Conservation (phyloP, 2,329 filamentous ascomycete species). For the Monosporascus sp. region DNA sequence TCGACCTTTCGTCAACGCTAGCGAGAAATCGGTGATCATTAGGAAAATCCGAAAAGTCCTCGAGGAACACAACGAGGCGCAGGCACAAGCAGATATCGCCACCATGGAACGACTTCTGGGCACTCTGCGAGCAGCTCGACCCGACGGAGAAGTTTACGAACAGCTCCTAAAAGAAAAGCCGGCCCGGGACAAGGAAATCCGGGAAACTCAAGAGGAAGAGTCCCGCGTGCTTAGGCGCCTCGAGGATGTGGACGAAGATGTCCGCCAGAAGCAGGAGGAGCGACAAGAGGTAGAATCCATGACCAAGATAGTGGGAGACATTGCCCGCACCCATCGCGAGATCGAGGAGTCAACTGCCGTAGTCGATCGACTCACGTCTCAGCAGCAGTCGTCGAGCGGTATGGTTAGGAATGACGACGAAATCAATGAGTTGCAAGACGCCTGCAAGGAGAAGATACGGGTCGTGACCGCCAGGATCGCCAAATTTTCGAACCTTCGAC, state of each 20-base stretch:
- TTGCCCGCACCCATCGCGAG: slow-evolving; percentile 67
- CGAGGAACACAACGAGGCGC: slow-evolving; percentile 57
- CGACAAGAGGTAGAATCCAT: slow-evolving; percentile 73
- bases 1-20: slow-evolving; percentile 60
- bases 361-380: slow-evolving; percentile 68
- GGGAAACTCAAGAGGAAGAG: slow-evolving; percentile 56
- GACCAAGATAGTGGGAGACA: slow-evolving; percentile 69
- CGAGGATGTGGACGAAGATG: slow-evolving; percentile 62
- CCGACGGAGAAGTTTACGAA: slow-evolving; percentile 69
- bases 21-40: slow-evolving; percentile 59
- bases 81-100: slow-evolving; percentile 58
- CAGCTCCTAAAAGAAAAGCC: slow-evolving; percentile 70
- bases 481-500: slow-evolving; percentile 64
- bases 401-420: slow-evolving; percentile 70
- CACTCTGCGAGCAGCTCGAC: slow-evolving; percentile 56
- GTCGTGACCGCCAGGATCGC: slow-evolving; percentile 57
- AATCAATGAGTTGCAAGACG: slow-evolving; percentile 71
- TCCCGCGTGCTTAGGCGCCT: slow-evolving; percentile 55
- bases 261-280: slow-evolving; percentile 59
- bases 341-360: slow-evolving; percentile 67
- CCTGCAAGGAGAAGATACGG: slow-evolving; percentile 62
- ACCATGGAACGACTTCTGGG: slow-evolving; percentile 46
- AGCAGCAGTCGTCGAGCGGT: slow-evolving; percentile 66
- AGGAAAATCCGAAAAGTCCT: slow-evolving; percentile 62
- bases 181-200: slow-evolving; percentile 58